phyloP scores from a whole-genome alignment of 2,329 filamentous ascomycete genomes.

The Cyphellophora europaea region DNA sequence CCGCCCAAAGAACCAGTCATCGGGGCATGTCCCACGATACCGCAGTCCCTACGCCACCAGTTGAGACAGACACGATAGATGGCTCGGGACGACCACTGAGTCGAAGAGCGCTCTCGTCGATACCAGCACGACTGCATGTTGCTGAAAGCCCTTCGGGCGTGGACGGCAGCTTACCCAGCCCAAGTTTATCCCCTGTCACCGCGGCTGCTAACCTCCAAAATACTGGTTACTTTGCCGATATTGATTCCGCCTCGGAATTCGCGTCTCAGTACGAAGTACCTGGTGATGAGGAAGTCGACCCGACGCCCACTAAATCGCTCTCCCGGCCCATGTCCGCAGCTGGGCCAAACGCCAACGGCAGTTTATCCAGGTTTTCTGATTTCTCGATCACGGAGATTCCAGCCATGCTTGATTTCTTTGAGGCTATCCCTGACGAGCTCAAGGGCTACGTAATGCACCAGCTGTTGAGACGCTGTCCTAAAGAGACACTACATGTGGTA shows the following conservation, averaged over 20 bases:
- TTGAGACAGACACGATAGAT: constrained; percentile 7
- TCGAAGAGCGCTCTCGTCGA: constrained; percentile 21
- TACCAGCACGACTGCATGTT: constrained; percentile 31
- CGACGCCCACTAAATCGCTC: neutral
- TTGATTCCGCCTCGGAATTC: constrained; percentile 34
- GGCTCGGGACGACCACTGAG: constrained; percentile 28
- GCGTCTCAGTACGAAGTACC: constrained; percentile 20
- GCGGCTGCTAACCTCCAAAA: constrained; percentile 56
- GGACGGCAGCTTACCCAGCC: constrained; percentile 89
- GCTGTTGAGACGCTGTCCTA: constrained; percentile 75
- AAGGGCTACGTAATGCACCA: constrained; percentile 97
- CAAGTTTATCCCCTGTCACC: constrained; percentile 81
- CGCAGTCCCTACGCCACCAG: constrained; percentile 19
- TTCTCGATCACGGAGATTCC: constrained; percentile 65
- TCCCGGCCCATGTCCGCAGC: constrained; percentile 1
- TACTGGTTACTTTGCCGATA: constrained; percentile 33
- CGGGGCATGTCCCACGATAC: constrained; percentile 15
- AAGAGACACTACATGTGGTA: constrained; percentile 80
- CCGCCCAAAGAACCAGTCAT: neutral
- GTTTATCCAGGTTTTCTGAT: constrained; percentile 13
- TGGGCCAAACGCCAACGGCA: constrained; percentile 3
- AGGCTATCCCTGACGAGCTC: constrained; percentile 81
- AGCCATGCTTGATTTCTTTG: constrained; percentile 78
- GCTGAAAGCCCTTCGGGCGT: constrained; percentile 64
- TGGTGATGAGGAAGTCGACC: constrained; percentile 7